phyloP scores from a whole-genome alignment of 2,329 filamentous ascomycete genomes.

The Lecanicillium sp. region DNA sequence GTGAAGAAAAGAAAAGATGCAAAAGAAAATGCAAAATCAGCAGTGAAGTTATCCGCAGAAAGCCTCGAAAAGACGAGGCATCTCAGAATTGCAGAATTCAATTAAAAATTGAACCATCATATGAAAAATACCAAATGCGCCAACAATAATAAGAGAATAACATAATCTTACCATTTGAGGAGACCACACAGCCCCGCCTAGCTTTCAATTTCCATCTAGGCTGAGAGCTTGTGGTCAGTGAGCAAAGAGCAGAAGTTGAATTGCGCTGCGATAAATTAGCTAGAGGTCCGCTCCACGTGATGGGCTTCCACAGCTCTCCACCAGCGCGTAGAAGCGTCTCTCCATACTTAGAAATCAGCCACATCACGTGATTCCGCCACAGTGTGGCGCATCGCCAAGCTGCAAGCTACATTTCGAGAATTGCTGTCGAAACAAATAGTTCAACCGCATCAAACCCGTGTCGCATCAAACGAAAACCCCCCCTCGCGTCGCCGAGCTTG shows the following conservation, averaged over 20 bases:
- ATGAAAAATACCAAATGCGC: not conserved
- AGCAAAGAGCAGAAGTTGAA: not conserved
- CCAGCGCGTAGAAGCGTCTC: not conserved
- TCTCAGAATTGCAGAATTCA: constrained; percentile 48
- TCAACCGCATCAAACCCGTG: too few species aligned
- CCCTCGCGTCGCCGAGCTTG: not conserved
- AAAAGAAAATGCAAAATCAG: constrained; percentile 11
- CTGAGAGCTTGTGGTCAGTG: too few species aligned
- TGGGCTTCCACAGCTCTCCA: not conserved
- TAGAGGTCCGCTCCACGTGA: not conserved
- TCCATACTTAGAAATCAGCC: constrained; percentile 2
- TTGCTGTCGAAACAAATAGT: too few species aligned
- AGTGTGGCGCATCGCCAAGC: constrained; percentile 8
- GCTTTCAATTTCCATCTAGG: too few species aligned
- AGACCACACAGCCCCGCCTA: not conserved
- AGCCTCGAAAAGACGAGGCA: constrained; percentile 26
- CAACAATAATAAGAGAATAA: not conserved
- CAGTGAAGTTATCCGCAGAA: constrained; percentile 16
- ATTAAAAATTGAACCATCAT: constrained; percentile 34
- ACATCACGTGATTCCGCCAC: constrained; percentile 9
- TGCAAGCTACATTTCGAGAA: constrained; percentile 8
- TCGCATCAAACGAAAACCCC: not conserved
- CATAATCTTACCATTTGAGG: not conserved
- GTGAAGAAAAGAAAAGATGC: constrained; percentile 1
- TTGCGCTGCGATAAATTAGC: not conserved